These are phyloP conservation scores for Oryza meyeriana DNA, from an alignment of 176 grass and related monocot genomes.

Conservation along the genomic window DNA sequence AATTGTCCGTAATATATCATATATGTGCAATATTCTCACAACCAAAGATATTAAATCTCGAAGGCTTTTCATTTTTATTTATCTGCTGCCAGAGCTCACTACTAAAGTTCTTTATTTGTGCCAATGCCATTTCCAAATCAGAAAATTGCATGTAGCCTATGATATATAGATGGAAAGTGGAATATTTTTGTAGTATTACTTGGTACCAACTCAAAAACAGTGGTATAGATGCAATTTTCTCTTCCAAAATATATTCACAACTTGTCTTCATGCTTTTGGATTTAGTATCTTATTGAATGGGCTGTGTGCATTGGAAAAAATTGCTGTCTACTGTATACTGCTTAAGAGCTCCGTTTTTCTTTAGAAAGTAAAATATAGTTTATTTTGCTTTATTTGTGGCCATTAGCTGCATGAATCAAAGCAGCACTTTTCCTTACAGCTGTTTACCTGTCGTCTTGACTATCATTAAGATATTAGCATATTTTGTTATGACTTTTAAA, in stretches of 20 bases:
- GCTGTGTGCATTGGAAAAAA: background rate
- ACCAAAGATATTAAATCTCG: background rate
- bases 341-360: constrained; percentile 11
- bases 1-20: background rate
- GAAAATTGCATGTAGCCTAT: background rate
- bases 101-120: constrained; percentile 6
- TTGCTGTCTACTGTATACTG: background rate
- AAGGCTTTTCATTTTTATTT: background rate
- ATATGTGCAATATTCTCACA: constrained; percentile 3
- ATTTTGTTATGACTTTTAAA: background rate
- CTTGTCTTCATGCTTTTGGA: background rate
- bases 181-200: too few species aligned
- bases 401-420: constrained; percentile 3
- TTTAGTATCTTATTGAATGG: background rate
- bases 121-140: background rate
- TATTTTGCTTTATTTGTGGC: constrained; percentile 2
- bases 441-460: background rate
- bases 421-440: background rate
- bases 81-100: background rate
- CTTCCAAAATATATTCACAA: background rate
- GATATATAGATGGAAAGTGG: too few species aligned
- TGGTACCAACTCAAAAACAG: too few species aligned
- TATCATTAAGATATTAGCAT: background rate
- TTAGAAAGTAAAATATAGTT: background rate
- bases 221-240: background rate